Percentiles rank a stretch among this genome's conserved stretches.
phyloP scores from a whole-genome alignment of 441 rosid genomes.

The Theobroma grandiflorum region DNA sequence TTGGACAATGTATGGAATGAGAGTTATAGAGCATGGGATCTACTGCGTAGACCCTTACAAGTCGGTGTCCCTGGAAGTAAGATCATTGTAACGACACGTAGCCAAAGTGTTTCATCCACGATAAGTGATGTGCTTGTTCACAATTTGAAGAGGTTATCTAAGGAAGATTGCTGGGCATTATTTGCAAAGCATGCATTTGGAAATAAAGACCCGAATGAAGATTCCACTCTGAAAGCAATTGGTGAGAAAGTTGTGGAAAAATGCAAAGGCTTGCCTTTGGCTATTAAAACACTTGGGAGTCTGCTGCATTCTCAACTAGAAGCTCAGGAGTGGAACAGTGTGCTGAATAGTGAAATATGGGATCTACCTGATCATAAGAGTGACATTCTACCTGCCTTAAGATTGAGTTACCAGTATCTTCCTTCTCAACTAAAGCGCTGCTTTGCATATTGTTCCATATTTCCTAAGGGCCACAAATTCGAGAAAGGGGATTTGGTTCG shows the following conservation, averaged over 20 bases:
- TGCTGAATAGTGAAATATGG: slow-evolving; percentile 31
- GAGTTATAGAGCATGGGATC: slow-evolving; percentile 3
- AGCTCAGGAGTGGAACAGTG: slow-evolving; percentile 31
- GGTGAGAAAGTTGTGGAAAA: slow-evolving; percentile 32
- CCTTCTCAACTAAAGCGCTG: slow-evolving; percentile 36
- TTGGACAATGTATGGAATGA: slow-evolving; percentile 36
- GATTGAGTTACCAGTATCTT: slow-evolving; percentile 42
- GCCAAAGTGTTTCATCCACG: slow-evolving; percentile 19
- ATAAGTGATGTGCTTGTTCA: slow-evolving; percentile 11
- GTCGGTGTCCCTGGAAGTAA: slow-evolving; percentile 27
- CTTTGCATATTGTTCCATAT: slow-evolving; percentile 42
- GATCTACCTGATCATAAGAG: slow-evolving; percentile 19
- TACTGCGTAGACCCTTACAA: slow-evolving; percentile 12
- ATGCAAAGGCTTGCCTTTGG: slow-evolving; percentile 45
- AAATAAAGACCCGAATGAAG: neutral
- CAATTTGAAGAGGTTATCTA: slow-evolving; percentile 15
- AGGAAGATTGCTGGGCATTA: slow-evolving; percentile 31
- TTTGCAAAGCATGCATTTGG: slow-evolving; percentile 35
- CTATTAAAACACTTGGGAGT: slow-evolving; percentile 34
- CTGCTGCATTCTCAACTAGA: slow-evolving; percentile 29
- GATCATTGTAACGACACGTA: slow-evolving; percentile 39
- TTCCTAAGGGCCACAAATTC: slow-evolving; percentile 33
- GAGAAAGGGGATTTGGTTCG: slow-evolving; percentile 29
- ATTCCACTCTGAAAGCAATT: slow-evolving; percentile 21
- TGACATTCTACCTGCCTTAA: slow-evolving; percentile 29